Evolutionary conservation across 1,139 yeast genomes (phyloP), one percentile per base, ranked within the genome.

Genomic region (Suhomyces atakaporum): DNA sequence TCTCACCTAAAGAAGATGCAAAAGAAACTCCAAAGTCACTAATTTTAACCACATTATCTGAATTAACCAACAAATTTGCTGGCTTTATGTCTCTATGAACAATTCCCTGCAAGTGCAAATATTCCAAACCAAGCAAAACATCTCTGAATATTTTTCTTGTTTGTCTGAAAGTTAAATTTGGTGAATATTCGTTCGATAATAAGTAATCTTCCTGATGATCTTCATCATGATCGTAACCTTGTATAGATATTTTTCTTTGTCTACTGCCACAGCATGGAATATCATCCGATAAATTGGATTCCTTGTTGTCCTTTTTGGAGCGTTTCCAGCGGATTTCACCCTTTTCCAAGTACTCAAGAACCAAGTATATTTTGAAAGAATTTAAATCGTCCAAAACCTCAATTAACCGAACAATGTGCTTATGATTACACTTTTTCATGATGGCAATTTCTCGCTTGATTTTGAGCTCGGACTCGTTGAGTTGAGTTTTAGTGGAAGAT

Each of bases 21-120:
- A 87, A 86, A 1, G 97, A 89, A 7, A 94, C 96, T 13, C 99
- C 99, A 63, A 94, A 94, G 64, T 92, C 99, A 18, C 95, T 84
- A 22, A 94, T 94, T 60, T 92, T 92, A 20, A 92, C 97, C 4
- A 75, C 71, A 38, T 84, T 81, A 46, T 85, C 82, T 13, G 77
- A 70, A 24, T 87, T 75, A 3, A 89, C 80, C 38, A 94, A 70
- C 41, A 94, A 63, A 56, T 94, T 94, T 2, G 98, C 97, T 1
- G 99, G 99, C 58, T 94, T 94, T 42, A 94, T 92, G 61, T 94
- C 99, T 42, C 99, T 77, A 61, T 94, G 99, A 13, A 94, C 87
- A 38, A 94, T 88, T 5, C 97, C 97, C 58, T 89, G 96, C 51
- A 81, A 73, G 63, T 94, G 98, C 46, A 94, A 64, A 60, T 94